A percentile compares a stretch with the other conserved stretches of the same genome.
These are phyloP conservation scores for Fraxinus platypoda DNA, from an alignment of 305 asterid species.

Conservation along the genomic window DNA sequence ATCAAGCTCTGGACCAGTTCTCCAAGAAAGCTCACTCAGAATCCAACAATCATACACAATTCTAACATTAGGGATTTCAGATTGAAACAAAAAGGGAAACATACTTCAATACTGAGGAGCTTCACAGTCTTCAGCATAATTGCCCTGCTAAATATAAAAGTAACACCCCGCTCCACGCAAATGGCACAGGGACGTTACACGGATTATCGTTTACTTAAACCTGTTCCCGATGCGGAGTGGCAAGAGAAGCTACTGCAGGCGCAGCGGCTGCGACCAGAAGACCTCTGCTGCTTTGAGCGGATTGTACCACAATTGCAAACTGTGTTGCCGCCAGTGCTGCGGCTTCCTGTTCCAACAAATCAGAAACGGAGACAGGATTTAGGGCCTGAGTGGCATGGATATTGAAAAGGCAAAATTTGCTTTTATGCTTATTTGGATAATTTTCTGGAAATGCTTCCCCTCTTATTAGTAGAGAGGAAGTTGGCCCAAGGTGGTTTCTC, in stretches of 20 bases:
- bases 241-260: constrained; percentile 31
- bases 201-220: constrained; percentile 26
- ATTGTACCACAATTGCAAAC: constrained; percentile 73
- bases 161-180: not conserved
- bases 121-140: not conserved
- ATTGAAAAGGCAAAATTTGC: not conserved
- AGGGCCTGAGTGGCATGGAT: not conserved
- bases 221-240: constrained; percentile 43
- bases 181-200: not conserved
- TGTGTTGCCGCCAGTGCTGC: constrained; percentile 84
- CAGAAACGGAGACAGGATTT: not conserved
- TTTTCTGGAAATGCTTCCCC: not conserved
- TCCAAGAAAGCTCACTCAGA: not conserved
- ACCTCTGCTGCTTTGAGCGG: constrained; percentile 63
- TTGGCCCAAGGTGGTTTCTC: not conserved
- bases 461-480: not conserved
- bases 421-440: not conserved
- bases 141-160: not conserved
- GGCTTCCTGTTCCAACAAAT: constrained; percentile 62
- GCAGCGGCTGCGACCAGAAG: constrained; percentile 49
- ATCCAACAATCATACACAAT: not conserved
- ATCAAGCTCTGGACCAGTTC: not conserved
- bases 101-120: not conserved
- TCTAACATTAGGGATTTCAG: not conserved
- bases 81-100: not conserved